Evolutionary conservation across 192 early-diverging fungal species (phyloP).

Genomic region (Backusella macrospora): DNA sequence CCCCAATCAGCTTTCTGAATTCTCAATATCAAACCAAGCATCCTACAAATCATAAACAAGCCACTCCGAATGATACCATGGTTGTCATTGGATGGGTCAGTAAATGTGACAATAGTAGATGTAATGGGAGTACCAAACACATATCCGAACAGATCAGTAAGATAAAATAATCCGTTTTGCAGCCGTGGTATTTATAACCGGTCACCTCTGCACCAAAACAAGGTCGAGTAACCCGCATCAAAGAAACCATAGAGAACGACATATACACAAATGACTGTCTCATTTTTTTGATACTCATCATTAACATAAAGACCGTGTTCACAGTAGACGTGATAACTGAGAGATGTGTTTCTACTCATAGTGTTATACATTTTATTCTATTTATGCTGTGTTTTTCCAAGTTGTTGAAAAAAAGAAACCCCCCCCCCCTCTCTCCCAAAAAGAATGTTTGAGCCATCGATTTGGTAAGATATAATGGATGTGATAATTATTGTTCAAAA

Average conservation of each 20-base stretch:
- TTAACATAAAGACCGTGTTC: no score
- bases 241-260: slow-evolving; percentile 40
- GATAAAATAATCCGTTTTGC: slow-evolving; percentile 14
- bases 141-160: slow-evolving; percentile 7
- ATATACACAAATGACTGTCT: slow-evolving; percentile 27
- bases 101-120: background rate
- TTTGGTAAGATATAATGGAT: no score
- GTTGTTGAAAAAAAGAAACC: no score
- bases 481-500: no score
- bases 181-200: slow-evolving; percentile 1
- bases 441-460: no score
- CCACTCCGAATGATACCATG: background rate
- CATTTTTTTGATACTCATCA: background rate
- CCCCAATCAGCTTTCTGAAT: slow-evolving; percentile 22
- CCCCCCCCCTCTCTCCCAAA: no score
- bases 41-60: background rate
- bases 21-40: slow-evolving; percentile 9
- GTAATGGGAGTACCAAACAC: slow-evolving; percentile 8
- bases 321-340: no score
- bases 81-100: background rate
- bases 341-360: no score
- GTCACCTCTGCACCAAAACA: slow-evolving; percentile 7
- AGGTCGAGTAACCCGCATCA: slow-evolving; percentile 6
- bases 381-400: no score
- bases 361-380: no score